These are phyloP conservation scores for Vaccinium vitisidaea DNA, from an alignment of 148 eudicot species.

Conservation along the genomic window DNA sequence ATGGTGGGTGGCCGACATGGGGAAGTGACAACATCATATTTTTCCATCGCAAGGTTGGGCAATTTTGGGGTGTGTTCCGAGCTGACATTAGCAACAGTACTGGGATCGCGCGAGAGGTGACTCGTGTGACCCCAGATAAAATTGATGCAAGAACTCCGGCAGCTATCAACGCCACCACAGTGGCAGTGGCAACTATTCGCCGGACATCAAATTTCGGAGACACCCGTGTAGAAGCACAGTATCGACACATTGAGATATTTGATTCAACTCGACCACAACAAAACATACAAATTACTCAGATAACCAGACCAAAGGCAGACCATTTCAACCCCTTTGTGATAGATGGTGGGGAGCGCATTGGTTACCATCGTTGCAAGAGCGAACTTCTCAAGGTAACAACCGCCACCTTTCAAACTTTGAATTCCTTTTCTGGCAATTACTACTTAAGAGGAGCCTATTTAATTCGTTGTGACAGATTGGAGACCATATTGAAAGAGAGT, in stretches of 20 bases:
- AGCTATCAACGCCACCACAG: neutral
- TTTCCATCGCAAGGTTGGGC: neutral
- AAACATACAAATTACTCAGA: neutral
- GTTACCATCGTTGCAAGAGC: neutral
- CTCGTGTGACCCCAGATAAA: neutral
- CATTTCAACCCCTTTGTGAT: neutral
- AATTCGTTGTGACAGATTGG: neutral
- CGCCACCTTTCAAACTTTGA: neutral
- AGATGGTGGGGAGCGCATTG: neutral
- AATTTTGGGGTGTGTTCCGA: neutral
- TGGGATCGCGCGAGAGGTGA: no score
- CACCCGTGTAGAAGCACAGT: neutral
- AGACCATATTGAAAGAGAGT: neutral
- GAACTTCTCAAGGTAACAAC: neutral
- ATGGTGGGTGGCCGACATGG: neutral
- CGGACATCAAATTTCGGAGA: neutral
- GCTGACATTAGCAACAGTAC: neutral
- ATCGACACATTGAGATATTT: neutral
- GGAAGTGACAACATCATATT: neutral
- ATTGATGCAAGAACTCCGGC: neutral
- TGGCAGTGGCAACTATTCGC: conserved; percentile 2
- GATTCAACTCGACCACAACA: neutral
- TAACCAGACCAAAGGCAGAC: neutral
- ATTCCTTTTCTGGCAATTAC: neutral
- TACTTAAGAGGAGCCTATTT: neutral